Conservation (phyloP, 1,139 yeast genomes). For the Pichia sp. region DNA sequence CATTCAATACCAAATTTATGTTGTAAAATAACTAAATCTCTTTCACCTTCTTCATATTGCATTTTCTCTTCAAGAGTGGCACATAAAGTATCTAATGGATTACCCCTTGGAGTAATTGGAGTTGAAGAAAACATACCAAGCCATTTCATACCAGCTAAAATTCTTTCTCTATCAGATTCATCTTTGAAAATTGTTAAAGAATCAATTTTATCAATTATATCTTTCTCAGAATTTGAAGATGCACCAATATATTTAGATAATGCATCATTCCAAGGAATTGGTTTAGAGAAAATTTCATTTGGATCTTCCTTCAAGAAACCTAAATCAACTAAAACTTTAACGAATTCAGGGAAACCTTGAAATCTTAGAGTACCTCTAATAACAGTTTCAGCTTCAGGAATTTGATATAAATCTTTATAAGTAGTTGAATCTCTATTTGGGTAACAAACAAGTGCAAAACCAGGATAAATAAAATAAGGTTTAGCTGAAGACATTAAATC, state of each 20-base stretch:
- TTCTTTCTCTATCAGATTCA: slow-evolving; percentile 77
- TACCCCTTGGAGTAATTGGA: slow-evolving; percentile 78
- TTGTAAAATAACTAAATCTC: slow-evolving; percentile 91
- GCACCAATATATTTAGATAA: slow-evolving; percentile 70
- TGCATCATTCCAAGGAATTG: slow-evolving; percentile 85
- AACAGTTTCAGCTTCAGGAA: slow-evolving; percentile 96
- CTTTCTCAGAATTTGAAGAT: slow-evolving; percentile 59
- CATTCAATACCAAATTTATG: slow-evolving; percentile 97
- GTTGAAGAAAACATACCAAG: slow-evolving; percentile 80
- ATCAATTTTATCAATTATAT: slow-evolving; percentile 67
- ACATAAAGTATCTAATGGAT: slow-evolving; percentile 92
- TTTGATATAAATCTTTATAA: slow-evolving; percentile 82
- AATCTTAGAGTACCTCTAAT: slow-evolving; percentile 95
- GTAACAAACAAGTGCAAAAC: slow-evolving; percentile 88
- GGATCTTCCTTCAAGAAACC: slow-evolving; percentile 83
- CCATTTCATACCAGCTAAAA: slow-evolving; percentile 87
- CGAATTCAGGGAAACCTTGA: slow-evolving; percentile 98
- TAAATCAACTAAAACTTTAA: slow-evolving; percentile 88
- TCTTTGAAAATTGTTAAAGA: slow-evolving; percentile 74
- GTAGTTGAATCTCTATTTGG: slow-evolving; percentile 98
- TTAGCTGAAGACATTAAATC: slow-evolving; percentile 93
- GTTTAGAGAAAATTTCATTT: slow-evolving; percentile 46
- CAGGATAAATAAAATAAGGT: slow-evolving; percentile 94
- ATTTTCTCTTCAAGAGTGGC: slow-evolving; percentile 91
- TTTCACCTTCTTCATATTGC: slow-evolving; percentile 94